Base-by-base conservation (phyloP, 192 early-diverging fungal genomes). In the Dimargaris cristalligena region DNA sequence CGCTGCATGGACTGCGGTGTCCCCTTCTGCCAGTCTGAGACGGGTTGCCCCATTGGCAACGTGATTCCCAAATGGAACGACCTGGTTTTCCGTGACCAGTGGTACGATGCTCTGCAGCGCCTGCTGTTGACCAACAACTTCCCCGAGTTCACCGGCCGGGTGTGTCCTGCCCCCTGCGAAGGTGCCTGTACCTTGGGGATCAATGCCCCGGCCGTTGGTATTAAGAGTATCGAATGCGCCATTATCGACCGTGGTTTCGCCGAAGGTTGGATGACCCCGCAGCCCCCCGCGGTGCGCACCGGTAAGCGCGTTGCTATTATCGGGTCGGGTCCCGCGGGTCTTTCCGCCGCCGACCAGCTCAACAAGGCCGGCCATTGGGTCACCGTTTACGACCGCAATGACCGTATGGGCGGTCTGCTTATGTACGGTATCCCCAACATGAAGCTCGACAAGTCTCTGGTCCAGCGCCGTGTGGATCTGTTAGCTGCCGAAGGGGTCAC, bases 381-480 rank as follows among this genome's bases (percentile, higher is more conserved):
- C 28, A 94, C 90, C 8, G 92, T 99, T 52, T 99, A 91, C 63
- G 95, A 99, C 69, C 86, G 95, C 62, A 91, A 96, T 62, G 95
- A 99, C 61, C 85, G 91, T 44, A 79, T 89, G 60, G 95, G 95
- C 65, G 95, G 95, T 49, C 71, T 99, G 52, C 79, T 99, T 60
- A 90, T 92, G 78, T 99, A 99, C 72, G 95, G 95, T 62, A 99
- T 99, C 58, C 95, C 95, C 48, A 99, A 99, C 78, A 99, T 99
- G 95, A 99, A 99, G 79, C 84, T 99, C 34, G 95, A 99, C 77
- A 99, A 99, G 80, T 77, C 79, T 46, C 70, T 94, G 63, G 92
- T 96, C 32, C 89, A 92, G 69, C 80, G 95, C 46, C 88, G 95
- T 52, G 78, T 96, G 58, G 91, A 96, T 62, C 78, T 95, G 69